Evolutionary conservation across 2,329 filamentous ascomycete genomes (phyloP).

Genomic region (Talaromyces sp.): DNA sequence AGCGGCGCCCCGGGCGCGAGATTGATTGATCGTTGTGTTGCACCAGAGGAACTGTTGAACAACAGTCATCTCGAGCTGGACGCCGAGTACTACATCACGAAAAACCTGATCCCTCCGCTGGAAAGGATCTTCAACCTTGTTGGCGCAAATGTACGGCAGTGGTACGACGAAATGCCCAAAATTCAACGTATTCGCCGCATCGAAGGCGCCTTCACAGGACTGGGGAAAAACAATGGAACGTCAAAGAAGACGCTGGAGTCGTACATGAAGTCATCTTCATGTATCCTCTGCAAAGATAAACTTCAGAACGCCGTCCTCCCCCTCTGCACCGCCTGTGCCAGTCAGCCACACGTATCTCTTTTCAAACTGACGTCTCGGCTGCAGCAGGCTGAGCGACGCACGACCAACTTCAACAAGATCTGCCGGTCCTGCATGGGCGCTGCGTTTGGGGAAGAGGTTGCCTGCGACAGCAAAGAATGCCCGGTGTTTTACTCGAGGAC

Average conservation of each 20-base stretch:
- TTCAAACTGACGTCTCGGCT: conserved; percentile 59
- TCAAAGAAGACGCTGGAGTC: conserved; percentile 69
- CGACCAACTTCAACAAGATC: conserved; percentile 59
- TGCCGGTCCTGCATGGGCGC: conserved; percentile 77
- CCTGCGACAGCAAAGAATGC: conserved; percentile 86
- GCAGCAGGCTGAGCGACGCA: conserved; percentile 56
- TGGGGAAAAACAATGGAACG: conserved; percentile 17
- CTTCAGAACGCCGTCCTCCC: conserved; percentile 39
- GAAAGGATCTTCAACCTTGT: conserved; percentile 96
- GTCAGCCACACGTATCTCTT: conserved; percentile 51
- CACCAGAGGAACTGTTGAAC: conserved; percentile 73
- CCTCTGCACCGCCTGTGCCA: conserved; percentile 34
- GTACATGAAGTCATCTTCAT: conserved; percentile 80
- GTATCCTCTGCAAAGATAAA: conserved; percentile 66
- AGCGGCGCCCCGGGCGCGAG: conserved; percentile 80
- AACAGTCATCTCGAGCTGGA: conserved; percentile 77
- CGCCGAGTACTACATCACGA: conserved; percentile 92
- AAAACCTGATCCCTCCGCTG: conserved; percentile 89
- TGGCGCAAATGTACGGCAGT: conserved; percentile 80
- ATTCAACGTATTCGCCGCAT: conserved; percentile 67
- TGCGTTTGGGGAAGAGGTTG: conserved; percentile 68
- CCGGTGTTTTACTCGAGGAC: conserved; percentile 70
- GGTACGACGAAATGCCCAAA: conserved; percentile 98
- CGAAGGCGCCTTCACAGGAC: conserved; percentile 31
- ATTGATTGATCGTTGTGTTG: conserved; percentile 82